A percentile compares a stretch with the other conserved stretches of the same genome.
Evolutionary conservation across 1,284 basidiomycete species (phyloP).

Genomic region (Wallemia mellicola): DNA sequence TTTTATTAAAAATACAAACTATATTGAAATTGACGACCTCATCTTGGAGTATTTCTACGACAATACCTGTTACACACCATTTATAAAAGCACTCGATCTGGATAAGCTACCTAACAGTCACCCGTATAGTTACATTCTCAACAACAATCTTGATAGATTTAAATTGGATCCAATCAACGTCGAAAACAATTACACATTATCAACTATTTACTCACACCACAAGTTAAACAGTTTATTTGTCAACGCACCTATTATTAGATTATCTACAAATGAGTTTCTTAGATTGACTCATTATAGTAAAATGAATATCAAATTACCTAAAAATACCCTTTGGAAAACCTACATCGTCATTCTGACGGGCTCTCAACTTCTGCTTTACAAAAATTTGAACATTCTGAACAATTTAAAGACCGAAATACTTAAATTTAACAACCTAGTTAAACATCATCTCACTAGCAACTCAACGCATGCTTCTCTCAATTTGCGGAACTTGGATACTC

Average conservation of each 20-base stretch:
- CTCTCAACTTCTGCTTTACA: not conserved
- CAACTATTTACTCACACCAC: not conserved
- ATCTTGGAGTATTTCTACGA: not conserved
- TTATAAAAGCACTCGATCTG: not conserved
- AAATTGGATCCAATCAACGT: not conserved
- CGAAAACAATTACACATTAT: not conserved
- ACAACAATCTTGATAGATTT: not conserved
- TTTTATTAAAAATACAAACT: conserved; percentile 54
- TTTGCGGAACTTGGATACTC: not conserved
- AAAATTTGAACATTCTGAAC: not conserved
- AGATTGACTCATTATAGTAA: not conserved
- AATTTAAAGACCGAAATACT: not conserved
- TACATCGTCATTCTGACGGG: not conserved
- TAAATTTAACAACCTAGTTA: not conserved
- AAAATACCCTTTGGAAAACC: not conserved
- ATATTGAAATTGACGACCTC: not conserved
- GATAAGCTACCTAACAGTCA: not conserved
- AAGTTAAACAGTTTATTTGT: not conserved
- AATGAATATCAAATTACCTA: not conserved
- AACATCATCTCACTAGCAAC: not conserved
- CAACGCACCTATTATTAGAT: not conserved
- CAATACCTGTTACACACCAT: not conserved
- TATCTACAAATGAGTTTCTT: not conserved
- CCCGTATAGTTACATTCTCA: not conserved
- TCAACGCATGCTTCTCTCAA: not conserved